These are phyloP conservation scores for Aspergillus fischeri DNA, from an alignment of 2,329 filamentous ascomycete species.

Conservation along the genomic window DNA sequence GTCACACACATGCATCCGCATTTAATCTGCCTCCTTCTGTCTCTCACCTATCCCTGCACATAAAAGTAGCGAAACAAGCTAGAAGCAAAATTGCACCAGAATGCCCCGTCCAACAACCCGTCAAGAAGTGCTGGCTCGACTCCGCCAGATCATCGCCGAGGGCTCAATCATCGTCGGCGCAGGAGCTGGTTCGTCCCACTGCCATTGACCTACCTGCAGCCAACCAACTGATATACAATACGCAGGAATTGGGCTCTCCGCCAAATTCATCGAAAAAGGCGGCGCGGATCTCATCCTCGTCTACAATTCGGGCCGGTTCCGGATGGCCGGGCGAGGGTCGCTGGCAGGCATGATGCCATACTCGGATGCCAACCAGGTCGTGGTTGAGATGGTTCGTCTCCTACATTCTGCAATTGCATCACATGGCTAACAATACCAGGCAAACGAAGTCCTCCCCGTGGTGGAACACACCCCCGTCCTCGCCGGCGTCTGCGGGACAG, in stretches of 20 bases:
- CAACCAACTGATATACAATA: background rate
- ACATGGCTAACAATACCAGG: constrained; percentile 32
- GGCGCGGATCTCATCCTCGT: constrained; percentile 67
- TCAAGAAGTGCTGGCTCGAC: constrained; percentile 51
- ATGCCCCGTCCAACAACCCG: constrained; percentile 59
- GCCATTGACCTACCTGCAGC: too few species aligned
- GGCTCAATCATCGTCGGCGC: constrained; percentile 63
- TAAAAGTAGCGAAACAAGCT: background rate
- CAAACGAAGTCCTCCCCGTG: constrained; percentile 62
- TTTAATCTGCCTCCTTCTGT: background rate
- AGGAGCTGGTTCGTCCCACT: constrained; percentile 49
- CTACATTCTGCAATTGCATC: background rate
- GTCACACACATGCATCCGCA: too few species aligned
- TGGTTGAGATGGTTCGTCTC: constrained; percentile 59
- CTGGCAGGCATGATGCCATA: constrained; percentile 68
- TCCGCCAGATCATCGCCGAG: constrained; percentile 52
- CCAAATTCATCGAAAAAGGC: constrained; percentile 66
- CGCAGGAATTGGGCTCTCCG: constrained; percentile 63
- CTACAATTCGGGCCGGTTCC: constrained; percentile 68
- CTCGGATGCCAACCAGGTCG: constrained; percentile 65
- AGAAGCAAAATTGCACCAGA: constrained; percentile 4
- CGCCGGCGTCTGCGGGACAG: constrained; percentile 67
- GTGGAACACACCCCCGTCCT: constrained; percentile 62
- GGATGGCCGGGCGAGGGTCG: constrained; percentile 68
- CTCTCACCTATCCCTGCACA: background rate